phyloP scores from a whole-genome alignment of 192 early-diverging fungal genomes.

The Podila verticillata region DNA sequence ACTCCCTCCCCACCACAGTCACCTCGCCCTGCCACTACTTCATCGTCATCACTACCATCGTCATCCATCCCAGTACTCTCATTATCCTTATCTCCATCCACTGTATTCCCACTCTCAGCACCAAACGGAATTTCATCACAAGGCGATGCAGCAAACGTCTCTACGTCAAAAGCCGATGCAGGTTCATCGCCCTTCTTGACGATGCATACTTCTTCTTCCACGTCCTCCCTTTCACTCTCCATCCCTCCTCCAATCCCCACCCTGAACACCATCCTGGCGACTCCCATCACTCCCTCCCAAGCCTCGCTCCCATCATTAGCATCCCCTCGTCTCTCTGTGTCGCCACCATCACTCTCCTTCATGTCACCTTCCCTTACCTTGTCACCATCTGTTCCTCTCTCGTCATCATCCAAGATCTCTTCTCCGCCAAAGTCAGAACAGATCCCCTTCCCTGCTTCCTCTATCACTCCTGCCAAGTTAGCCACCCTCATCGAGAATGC shows the following conservation, averaged over 20 bases:
- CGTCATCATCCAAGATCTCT: conserved; percentile 2
- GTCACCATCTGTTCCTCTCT: background rate
- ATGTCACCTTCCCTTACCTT: conserved; percentile 9
- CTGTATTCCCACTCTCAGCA: conserved; percentile 3
- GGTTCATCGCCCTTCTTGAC: background rate
- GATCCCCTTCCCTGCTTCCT: conserved; percentile 15
- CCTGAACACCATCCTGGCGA: conserved; percentile 30
- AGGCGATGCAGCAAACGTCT: background rate
- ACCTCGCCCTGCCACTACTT: background rate
- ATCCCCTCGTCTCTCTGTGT: conserved; percentile 1
- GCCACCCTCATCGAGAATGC: conserved; percentile 21
- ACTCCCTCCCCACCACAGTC: conserved; percentile 31
- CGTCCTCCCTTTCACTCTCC: background rate
- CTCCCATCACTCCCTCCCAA: conserved; percentile 20
- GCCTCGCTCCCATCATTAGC: conserved; percentile 12
- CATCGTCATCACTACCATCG: background rate
- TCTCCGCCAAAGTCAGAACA: conserved; percentile 15
- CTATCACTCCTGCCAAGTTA: conserved; percentile 18
- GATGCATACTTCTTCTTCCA: background rate
- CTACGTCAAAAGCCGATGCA: background rate
- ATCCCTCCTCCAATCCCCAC: conserved; percentile 11
- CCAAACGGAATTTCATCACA: conserved; percentile 40
- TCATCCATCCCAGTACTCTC: conserved; percentile 7
- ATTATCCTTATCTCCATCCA: conserved; percentile 14
- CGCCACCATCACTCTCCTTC: background rate